Base-by-base conservation (phyloP, 768 basidiomycete species). In the Macrolepiota dolichaula region DNA sequence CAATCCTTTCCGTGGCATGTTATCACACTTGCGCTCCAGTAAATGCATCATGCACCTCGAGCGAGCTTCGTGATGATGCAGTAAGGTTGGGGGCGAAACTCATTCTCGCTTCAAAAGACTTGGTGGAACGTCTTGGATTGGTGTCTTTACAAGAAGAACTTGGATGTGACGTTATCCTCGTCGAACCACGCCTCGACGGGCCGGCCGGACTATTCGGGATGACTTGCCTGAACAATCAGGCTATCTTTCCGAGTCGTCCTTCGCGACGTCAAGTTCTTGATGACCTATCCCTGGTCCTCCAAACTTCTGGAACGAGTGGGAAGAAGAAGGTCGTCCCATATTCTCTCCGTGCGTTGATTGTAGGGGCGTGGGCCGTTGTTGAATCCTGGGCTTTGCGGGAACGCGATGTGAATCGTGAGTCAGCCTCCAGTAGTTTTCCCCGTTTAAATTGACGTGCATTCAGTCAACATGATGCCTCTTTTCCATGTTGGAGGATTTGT, bases 401-500 rank as follows among this genome's bases (percentile, higher is more conserved):
- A 35, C 63, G 64, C 46, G 77, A 81, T 63, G 76, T 83, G n/a
- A 84, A 83, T 66, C 71, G 81, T 81, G 65, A 59, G 77, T 63
- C 6, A 24, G 12, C 47, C 32, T 50, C 51, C 57, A 7, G 10
- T 55, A 40, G 25, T 46, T 29, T 46, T 51, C 49, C 56, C 57
- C 57, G 61, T 51, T 36, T 53, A 22, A 7, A 35, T 42, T 64
- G 54, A 54, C 40, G 40, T 46, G 19, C 54, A 12, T 44, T 3
- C 59, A 77, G 77, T 77, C 62, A 77, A 76, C 51, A 74, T 81
- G 74, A 83, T 81, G 85, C 84, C 84, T 46, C 73, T 83, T 24
- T 85, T 85, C 72, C 83, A 84, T 64, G 83, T 85, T 42, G 84
- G 85, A 29, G 85, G 85, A 22, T 81, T 86, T 51, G 79, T 85